Conservation (phyloP, 768 basidiomycete genomes). For the Boletus sensibilis region DNA sequence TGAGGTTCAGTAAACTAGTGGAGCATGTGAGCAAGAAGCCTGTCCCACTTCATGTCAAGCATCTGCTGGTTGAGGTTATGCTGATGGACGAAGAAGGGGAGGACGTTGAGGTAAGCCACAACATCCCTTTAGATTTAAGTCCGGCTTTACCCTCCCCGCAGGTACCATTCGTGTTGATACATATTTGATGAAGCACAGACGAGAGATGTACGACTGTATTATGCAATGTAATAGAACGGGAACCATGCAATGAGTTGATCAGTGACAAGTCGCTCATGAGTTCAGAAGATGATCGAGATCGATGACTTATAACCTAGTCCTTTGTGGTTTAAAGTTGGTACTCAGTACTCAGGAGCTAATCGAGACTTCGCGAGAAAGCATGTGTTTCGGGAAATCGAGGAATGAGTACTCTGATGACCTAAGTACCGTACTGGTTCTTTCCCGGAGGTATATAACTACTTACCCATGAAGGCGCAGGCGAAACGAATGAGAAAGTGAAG, state of each 20-base stretch:
- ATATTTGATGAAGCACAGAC: constrained; percentile 41
- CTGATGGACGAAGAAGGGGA: constrained; percentile 88
- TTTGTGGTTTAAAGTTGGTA: too few relatives aligned
- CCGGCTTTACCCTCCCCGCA: constrained; percentile 24
- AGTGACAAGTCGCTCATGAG: not conserved
- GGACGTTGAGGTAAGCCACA: constrained; percentile 78
- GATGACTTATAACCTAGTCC: too few relatives aligned
- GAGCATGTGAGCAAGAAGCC: constrained; percentile 95
- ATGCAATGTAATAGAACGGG: constrained; percentile 13
- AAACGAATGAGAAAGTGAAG: constrained; percentile 25
- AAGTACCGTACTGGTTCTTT: constrained; percentile 16
- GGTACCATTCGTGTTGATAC: constrained; percentile 84
- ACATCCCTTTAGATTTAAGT: not conserved
- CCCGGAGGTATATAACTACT: constrained; percentile 40
- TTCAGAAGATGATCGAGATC: not conserved
- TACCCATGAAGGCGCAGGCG: constrained; percentile 38
- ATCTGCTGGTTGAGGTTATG: constrained; percentile 93
- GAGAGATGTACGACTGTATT: not conserved
- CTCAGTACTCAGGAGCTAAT: not conserved
- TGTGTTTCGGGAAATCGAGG: constrained; percentile 3
- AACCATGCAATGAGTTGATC: not conserved
- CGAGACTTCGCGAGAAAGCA: not conserved
- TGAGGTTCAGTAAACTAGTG: constrained; percentile 90
- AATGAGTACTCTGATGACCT: constrained; percentile 21
- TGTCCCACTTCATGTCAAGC: constrained; percentile 76